Evolutionary conservation across 805 yeast genomes (phyloP), one percentile per base, ranked within the genome.

Genomic region (Starmerella kuoi): DNA sequence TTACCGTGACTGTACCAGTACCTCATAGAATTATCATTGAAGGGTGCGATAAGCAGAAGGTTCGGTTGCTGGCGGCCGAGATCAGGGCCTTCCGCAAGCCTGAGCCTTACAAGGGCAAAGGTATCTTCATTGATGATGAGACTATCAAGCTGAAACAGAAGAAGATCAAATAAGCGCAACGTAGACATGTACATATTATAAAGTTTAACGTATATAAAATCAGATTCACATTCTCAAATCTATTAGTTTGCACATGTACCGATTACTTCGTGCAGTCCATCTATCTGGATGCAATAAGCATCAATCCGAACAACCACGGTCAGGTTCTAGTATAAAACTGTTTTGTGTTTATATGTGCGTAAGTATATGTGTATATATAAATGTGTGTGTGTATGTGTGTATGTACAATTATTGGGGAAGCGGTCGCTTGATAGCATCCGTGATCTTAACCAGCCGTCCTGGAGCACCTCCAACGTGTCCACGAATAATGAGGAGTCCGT

Each of bases 41-140:
- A 64, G 97, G 98, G 22, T 66, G 77, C 34, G 79, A 88, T 62
- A 82, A 84, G 62, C 95, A 87, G 61, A 78, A 79, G 58, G 87
- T 91, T 37, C 79, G 76, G 57, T 69, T 79, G 41, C 85, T 83
- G 63, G 98, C 97, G 17, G 95, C 94, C 14, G 74, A 76, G 44
- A 69, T 91, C 51, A 78, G 97, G 61, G 74, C 74, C 54, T 76
- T 76, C 69, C 84, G 83, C 60, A 94, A 94, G 47, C 99, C 99
- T 35, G 99, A 91, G 66, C 96, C 96, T 31, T 91, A 91, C 63
- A 91, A 91, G 67, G 98, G 98, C 60, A 93, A 93, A 55, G 99
- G 99, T 58, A 80, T 91, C 38, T 91, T 80, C 60, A 79, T 91
- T 38, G 82, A 87, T 62, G 81, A 77, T 57, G 97, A 91, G 67